phyloP scores from a whole-genome alignment of 1,284 basidiomycete species.

The Paramarasmius palmivorus region DNA sequence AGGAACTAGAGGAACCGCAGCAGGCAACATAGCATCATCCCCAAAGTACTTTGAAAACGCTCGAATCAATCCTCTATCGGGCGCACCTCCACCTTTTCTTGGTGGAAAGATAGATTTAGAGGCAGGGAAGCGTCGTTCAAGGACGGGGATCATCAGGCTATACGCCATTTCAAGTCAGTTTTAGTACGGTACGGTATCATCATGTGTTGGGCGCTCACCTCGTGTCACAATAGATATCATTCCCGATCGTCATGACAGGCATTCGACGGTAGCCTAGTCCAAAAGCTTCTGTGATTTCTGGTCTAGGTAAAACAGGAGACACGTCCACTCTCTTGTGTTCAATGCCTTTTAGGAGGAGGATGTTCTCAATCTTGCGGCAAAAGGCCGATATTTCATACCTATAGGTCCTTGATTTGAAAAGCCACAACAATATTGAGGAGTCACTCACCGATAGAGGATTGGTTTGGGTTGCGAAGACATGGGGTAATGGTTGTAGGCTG shows the following conservation, averaged over 20 bases:
- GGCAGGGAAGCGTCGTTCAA: conserved; percentile 59
- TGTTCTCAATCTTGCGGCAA: conserved; percentile 50
- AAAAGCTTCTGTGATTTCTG: conserved; percentile 50
- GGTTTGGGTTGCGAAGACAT: no score
- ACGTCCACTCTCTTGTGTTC: conserved; percentile 49
- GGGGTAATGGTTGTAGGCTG: no score
- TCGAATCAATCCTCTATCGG: conserved; percentile 48
- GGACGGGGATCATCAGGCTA: conserved; percentile 43
- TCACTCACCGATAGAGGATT: no score
- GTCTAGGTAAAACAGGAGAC: conserved; percentile 45
- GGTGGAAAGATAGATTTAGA: conserved; percentile 50
- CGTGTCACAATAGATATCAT: conserved; percentile 56
- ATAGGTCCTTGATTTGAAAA: background rate
- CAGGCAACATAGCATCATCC: conserved; percentile 43
- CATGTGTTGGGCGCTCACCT: conserved; percentile 22
- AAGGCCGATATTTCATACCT: conserved; percentile 57
- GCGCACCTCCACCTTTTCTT: conserved; percentile 37
- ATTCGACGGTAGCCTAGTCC: conserved; percentile 55
- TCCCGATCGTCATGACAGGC: conserved; percentile 58
- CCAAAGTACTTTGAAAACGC: conserved; percentile 45
- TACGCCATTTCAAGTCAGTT: no score
- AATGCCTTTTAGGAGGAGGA: conserved; percentile 50
- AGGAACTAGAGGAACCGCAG: conserved; percentile 39
- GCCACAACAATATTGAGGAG: no score
- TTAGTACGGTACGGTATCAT: background rate